Percentiles rank a stretch among this genome's conserved stretches.
Conservation (phyloP, 208 protist genomes). For the Trypanosoma congolense region DNA sequence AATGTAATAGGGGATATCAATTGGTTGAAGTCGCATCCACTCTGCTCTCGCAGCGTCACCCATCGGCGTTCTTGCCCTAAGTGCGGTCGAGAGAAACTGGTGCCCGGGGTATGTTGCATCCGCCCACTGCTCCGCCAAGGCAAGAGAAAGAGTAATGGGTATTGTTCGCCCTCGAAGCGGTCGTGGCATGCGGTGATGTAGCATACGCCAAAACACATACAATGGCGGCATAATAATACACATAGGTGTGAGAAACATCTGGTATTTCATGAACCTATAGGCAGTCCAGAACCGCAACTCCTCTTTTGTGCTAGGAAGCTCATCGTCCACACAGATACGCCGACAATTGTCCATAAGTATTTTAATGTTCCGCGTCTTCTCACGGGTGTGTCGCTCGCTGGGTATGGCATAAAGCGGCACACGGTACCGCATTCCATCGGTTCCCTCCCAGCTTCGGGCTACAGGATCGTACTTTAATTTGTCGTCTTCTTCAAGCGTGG, state of each 20-base stretch:
- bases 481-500: slow-evolving; percentile 50
- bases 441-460: slow-evolving; percentile 69
- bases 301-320: slow-evolving; percentile 76
- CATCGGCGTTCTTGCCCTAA: slow-evolving; percentile 83
- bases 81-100: slow-evolving; percentile 69
- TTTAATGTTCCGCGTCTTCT: slow-evolving; percentile 82
- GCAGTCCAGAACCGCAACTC: slow-evolving; percentile 85
- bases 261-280: slow-evolving; percentile 89
- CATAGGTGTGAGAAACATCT: slow-evolving; percentile 73
- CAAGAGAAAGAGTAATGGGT: slow-evolving; percentile 61
- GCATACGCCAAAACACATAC: slow-evolving; percentile 82
- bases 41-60: slow-evolving; percentile 88
- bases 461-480: slow-evolving; percentile 60
- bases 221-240: slow-evolving; percentile 72
- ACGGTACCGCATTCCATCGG: slow-evolving; percentile 73
- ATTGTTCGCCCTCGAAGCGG: slow-evolving; percentile 58
- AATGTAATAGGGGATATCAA: slow-evolving; percentile 80
- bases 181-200: slow-evolving; percentile 63
- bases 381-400: slow-evolving; percentile 77
- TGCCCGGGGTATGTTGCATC: slow-evolving; percentile 82
- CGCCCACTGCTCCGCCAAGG: slow-evolving; percentile 73
- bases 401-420: slow-evolving; percentile 77
- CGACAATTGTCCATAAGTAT: slow-evolving; percentile 89
- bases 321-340: slow-evolving; percentile 72
- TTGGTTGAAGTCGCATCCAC: slow-evolving; percentile 80